Base-by-base conservation (phyloP, 768 basidiomycete species). In the Amylocystis lapponica region DNA sequence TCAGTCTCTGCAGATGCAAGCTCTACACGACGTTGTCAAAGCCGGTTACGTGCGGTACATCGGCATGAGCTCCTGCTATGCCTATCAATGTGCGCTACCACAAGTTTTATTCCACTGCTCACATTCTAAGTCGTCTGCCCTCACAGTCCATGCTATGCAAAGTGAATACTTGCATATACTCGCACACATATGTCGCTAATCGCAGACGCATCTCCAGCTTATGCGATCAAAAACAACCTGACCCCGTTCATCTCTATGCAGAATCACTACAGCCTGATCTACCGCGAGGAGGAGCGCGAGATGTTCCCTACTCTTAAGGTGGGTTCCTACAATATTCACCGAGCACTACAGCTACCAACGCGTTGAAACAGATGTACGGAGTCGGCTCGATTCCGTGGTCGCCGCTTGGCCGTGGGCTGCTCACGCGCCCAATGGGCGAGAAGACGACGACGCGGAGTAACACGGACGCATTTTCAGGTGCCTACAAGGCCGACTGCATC, bases 241-340 rank as follows among this genome's bases (percentile, higher is more conserved):
- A 76, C 74, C 8, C 74, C 71, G 3, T 80, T 81, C 61, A 73
- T 79, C 60, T 74, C 74, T 9, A 81, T 81, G 78, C 78, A 81
- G 59, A 78, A 80, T 59, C 71, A 75, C 49, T 72, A 80, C 54
- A 72, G 57, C 45, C 63, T 77, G 5, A 36, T 76, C 29, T 81
- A 81, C 53, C 70, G 79, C 36, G 80, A 81, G 54, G 79, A 81
- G 53, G 79, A 78, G 50, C 66, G 69, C 13, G 74, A 75, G 51
- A 74, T 76, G 74, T 69, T 77, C 47, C 78, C 78, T 0, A 63
- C 62, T 5, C 54, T 70, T 22, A 58, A 62, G 48, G 59, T 62
- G 20, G 5, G 14, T 27, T 23, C 3, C 36, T n/a, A n/a, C 27
- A 41, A 12, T 34, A 6, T 21, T 10, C 9, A 13, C 5, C 23